Conservation (phyloP, 257 asterid genomes). For the Scutellaria galericulata region DNA sequence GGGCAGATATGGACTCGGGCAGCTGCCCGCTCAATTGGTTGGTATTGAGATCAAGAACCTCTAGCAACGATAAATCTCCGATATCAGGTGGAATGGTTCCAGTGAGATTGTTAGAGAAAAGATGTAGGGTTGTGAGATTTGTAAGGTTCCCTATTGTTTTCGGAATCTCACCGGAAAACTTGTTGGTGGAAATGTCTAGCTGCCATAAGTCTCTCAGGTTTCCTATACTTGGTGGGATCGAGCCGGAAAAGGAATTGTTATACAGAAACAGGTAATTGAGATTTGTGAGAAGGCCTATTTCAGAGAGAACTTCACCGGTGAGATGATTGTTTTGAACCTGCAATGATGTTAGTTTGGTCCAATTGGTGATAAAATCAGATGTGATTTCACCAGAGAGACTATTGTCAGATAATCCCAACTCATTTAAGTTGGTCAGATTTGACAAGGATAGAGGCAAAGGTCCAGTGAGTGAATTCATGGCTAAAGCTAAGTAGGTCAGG, state of each 20-base stretch:
- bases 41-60: conserved; percentile 46
- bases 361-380: conserved; percentile 46
- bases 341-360: conserved; percentile 63
- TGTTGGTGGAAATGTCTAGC: conserved; percentile 59
- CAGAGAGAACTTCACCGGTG: conserved; percentile 65
- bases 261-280: conserved; percentile 48
- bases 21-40: conserved; percentile 63
- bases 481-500: conserved; percentile 46
- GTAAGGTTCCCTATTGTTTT: conserved; percentile 53
- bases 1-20: conserved; percentile 61
- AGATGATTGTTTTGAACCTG: conserved; percentile 67
- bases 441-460: conserved; percentile 72
- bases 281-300: conserved; percentile 56
- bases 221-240: conserved; percentile 65
- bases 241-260: conserved; percentile 60
- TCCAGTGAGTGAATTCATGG: conserved; percentile 53
- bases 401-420: conserved; percentile 68
- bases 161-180: conserved; percentile 70
- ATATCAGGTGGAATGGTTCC: conserved; percentile 65
- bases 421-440: conserved; percentile 50
- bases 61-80: conserved; percentile 51
- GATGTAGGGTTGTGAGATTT: conserved; percentile 49
- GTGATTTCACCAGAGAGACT: conserved; percentile 60
- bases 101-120: conserved; percentile 60
- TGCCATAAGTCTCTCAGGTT: conserved; percentile 41